Evolutionary conservation across 768 basidiomycete genomes (phyloP).

Genomic region (Hirschioporus abietinus): DNA sequence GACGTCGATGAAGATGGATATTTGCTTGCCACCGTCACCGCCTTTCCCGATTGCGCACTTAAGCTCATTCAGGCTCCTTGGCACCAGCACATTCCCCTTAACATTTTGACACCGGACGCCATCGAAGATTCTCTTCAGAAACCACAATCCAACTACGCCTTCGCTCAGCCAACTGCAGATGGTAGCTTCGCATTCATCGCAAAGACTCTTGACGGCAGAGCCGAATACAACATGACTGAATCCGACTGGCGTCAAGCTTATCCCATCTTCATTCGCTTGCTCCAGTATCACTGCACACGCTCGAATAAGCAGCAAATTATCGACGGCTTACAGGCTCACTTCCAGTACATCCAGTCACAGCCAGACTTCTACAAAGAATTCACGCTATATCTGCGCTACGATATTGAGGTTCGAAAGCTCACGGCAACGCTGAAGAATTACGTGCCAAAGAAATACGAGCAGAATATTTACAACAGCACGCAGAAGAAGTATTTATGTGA

Average conservation of each 20-base stretch:
- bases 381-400: neutral
- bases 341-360: neutral
- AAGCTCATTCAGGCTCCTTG: no score
- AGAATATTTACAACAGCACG: neutral
- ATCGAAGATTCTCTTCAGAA: no score
- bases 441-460: neutral
- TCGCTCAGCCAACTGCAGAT: no score
- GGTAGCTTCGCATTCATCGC: no score
- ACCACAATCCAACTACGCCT: no score
- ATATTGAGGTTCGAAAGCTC: neutral
- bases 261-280: neutral
- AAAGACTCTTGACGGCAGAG: neutral
- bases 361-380: neutral
- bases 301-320: neutral
- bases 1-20: no score
- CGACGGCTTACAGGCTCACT: neutral
- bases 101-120: no score
- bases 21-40: no score
- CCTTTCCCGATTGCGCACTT: no score
- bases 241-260: neutral
- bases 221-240: neutral
- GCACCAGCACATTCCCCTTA: no score
- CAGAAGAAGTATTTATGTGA: no score
- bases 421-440: neutral
- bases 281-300: neutral